Conservation (phyloP, 768 basidiomycete genomes). For the Tylopilus rubrobrunneus region DNA sequence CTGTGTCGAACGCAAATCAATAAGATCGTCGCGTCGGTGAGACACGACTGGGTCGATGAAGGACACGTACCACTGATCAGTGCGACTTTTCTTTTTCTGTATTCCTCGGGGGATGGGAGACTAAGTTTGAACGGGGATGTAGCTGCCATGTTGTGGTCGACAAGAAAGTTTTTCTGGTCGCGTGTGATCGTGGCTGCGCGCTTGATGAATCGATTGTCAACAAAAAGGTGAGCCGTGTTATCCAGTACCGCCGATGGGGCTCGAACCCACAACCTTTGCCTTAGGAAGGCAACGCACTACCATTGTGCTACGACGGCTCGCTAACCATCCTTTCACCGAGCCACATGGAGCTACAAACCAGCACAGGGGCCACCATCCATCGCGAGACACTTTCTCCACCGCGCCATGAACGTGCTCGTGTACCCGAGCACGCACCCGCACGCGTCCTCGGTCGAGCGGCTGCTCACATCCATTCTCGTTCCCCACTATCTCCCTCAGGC, state of each 20-base stretch:
- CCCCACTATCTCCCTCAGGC: conserved; percentile 79
- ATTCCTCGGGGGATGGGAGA: conserved; percentile 76
- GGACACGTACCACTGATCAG: conserved; percentile 73
- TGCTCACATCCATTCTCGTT: conserved; percentile 53
- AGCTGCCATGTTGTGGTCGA: conserved; percentile 15
- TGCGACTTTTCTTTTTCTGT: conserved; percentile 87
- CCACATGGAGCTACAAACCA: background rate
- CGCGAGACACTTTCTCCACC: no score
- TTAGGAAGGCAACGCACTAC: conserved; percentile 39
- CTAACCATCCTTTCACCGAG: background rate
- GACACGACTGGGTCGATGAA: conserved; percentile 2
- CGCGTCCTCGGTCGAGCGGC: conserved; percentile 42
- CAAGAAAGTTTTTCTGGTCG: no score
- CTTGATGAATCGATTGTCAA: no score
- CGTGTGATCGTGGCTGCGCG: background rate
- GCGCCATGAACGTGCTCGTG: conserved; percentile 68
- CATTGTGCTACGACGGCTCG: conserved; percentile 38
- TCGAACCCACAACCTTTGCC: conserved; percentile 39
- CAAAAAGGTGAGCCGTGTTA: conserved; percentile 24
- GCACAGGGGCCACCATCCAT: no score
- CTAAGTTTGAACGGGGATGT: conserved; percentile 41
- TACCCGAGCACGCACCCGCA: conserved; percentile 62
- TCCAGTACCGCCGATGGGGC: conserved; percentile 36
- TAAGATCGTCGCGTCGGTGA: background rate
- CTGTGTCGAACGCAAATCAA: conserved; percentile 38